Percentiles rank a stretch among this genome's conserved stretches.
These are phyloP conservation scores for Fusarium caatingaense DNA, from an alignment of 2,329 filamentous ascomycete species.

Conservation along the genomic window DNA sequence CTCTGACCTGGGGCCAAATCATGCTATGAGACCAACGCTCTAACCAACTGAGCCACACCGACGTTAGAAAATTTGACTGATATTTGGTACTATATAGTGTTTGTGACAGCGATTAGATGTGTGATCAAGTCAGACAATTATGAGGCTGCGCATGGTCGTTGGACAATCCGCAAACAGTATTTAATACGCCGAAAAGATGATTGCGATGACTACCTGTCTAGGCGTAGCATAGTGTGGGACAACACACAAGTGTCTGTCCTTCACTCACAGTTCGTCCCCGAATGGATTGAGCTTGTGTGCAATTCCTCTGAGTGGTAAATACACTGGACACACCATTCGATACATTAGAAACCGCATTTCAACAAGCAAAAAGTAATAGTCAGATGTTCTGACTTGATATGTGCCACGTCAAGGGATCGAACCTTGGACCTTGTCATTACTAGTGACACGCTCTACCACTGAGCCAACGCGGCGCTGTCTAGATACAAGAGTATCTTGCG, in stretches of 20 bases:
- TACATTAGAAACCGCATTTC: accelerated
- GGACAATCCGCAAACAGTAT: too few relatives aligned
- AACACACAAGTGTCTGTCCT: too few relatives aligned
- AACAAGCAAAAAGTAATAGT: neutral
- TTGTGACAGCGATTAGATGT: neutral
- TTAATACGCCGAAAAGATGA: too few relatives aligned
- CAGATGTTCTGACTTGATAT: neutral
- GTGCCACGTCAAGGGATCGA: neutral
- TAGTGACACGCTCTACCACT: conserved; percentile 6
- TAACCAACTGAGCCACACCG: conserved; percentile 15
- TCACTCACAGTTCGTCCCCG: too few relatives aligned
- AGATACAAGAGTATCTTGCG: neutral
- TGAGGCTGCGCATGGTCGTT: too few relatives aligned
- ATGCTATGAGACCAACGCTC: conserved; percentile 11
- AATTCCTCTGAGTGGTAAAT: too few relatives aligned
- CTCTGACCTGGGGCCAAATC: neutral
- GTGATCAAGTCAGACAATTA: too few relatives aligned
- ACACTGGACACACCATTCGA: neutral
- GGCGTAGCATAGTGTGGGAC: too few relatives aligned
- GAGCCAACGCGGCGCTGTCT: neutral
- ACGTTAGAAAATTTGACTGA: neutral
- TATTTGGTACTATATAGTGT: accelerated
- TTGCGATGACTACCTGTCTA: too few relatives aligned
- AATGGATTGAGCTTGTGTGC: too few relatives aligned
- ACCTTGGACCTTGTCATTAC: conserved; percentile 5